Evolutionary conservation across 139 green algal genomes (phyloP).

Genomic region (Parachlorella kessleri): DNA sequence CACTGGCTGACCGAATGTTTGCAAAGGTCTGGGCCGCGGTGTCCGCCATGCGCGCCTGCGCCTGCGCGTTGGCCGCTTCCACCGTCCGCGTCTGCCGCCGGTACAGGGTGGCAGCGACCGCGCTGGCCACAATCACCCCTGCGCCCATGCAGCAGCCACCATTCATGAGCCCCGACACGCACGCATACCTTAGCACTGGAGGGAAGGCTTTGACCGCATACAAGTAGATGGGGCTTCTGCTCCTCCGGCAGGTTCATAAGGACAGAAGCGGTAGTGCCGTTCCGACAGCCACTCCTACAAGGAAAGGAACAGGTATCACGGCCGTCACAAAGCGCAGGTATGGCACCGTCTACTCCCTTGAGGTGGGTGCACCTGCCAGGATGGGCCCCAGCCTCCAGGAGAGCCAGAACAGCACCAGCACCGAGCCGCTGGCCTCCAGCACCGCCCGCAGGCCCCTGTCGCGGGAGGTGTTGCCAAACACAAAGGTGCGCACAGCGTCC

Average conservation of each 20-base stretch:
- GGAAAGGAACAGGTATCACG: no score
- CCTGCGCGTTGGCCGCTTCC: conserved; percentile 46
- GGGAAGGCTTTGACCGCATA: no score
- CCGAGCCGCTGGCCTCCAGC: conserved; percentile 71
- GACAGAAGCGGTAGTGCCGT: no score
- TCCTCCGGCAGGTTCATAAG: no score
- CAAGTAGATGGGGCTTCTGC: no score
- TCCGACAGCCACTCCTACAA: no score
- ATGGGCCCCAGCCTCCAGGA: conserved; percentile 85
- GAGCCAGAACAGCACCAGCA: conserved; percentile 68
- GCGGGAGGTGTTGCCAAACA: conserved; percentile 80
- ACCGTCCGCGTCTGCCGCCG: conserved; percentile 59
- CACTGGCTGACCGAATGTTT: conserved; percentile 57
- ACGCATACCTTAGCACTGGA: no score
- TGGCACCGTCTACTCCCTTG: no score
- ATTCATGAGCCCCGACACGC: no score
- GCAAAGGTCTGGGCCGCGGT: conserved; percentile 52
- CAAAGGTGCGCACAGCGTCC: conserved; percentile 77
- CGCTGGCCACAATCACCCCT: conserved; percentile 79
- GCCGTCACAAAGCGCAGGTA: no score
- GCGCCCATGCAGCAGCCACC: no score
- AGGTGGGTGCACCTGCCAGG: conserved; percentile 47
- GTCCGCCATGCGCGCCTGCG: conserved; percentile 69
- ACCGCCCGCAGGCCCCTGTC: conserved; percentile 78
- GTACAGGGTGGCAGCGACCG: conserved; percentile 76